These are phyloP conservation scores for Marasmius tenuissimus DNA, from an alignment of 1,284 basidiomycete genomes.

Conservation along the genomic window DNA sequence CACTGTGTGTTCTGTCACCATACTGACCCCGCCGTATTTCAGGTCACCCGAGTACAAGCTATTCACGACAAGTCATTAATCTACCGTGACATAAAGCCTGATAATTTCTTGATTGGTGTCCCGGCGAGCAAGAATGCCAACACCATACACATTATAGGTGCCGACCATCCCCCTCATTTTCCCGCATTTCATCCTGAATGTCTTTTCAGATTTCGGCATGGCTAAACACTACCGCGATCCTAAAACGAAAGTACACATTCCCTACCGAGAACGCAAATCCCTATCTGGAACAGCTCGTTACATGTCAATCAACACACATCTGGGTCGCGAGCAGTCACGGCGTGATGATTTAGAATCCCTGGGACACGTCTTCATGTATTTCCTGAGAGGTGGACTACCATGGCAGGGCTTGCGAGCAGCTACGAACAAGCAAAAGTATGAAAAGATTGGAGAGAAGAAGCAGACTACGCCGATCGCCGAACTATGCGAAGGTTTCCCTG, in stretches of 20 bases:
- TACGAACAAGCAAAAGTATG: slow-evolving; percentile 98
- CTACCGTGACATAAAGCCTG: slow-evolving; percentile 98
- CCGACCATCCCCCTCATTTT: slow-evolving; percentile 23
- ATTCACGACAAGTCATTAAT: slow-evolving; percentile 99
- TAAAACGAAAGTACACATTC: slow-evolving; percentile 96
- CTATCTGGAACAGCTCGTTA: slow-evolving; percentile 97
- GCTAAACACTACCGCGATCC: slow-evolving; percentile 99
- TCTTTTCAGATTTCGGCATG: slow-evolving; percentile 87
- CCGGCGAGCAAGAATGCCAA: slow-evolving; percentile 92
- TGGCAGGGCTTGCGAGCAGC: slow-evolving; percentile 96
- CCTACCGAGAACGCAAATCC: slow-evolving; percentile 98
- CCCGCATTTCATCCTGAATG: neutral
- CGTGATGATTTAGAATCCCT: slow-evolving; percentile 93
- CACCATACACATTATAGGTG: slow-evolving; percentile 88
- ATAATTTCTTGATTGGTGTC: slow-evolving; percentile 97
- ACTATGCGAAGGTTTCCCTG: slow-evolving; percentile 95
- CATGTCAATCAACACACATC: slow-evolving; percentile 98
- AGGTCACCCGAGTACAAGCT: slow-evolving; percentile 96
- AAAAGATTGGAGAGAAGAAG: slow-evolving; percentile 98
- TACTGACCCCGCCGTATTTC: slow-evolving; percentile 2
- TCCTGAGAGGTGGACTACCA: slow-evolving; percentile 88
- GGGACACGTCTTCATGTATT: slow-evolving; percentile 99
- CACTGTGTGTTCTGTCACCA: neutral
- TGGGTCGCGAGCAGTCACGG: slow-evolving; percentile 89
- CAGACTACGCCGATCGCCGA: slow-evolving; percentile 92